These are phyloP conservation scores for Oryza longistaminata DNA, from an alignment of 176 grass and related monocot genomes.

Conservation along the genomic window DNA sequence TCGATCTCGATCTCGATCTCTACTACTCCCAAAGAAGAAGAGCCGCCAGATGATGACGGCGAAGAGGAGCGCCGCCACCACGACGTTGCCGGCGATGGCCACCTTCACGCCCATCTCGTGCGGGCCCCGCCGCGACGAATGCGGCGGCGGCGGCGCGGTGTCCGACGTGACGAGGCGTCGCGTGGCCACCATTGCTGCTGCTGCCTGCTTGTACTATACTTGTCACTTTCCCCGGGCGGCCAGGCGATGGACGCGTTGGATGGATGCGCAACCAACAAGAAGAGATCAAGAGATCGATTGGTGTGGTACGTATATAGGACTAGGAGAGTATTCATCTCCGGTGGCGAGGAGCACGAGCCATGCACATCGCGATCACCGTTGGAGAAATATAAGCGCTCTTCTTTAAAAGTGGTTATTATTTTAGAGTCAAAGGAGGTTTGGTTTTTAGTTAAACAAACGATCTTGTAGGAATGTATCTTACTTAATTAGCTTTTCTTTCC, in stretches of 20 bases:
- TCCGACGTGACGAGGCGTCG: neutral
- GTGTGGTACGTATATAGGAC: neutral
- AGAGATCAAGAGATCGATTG: neutral
- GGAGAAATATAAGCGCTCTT: neutral
- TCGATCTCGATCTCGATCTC: no score
- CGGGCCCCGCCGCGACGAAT: neutral
- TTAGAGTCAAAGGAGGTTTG: neutral
- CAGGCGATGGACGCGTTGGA: neutral
- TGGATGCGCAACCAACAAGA: neutral
- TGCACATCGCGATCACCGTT: constrained; percentile 9
- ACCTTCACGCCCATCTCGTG: constrained; percentile 18
- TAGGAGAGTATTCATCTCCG: no score
- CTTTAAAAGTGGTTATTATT: neutral
- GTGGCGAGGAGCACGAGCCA: neutral
- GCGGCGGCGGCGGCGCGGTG: neutral
- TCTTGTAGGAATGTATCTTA: no score
- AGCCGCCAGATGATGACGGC: constrained; percentile 36
- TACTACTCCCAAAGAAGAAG: constrained; percentile 37
- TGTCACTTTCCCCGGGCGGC: neutral
- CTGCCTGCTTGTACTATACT: neutral
- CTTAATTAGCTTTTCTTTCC: no score
- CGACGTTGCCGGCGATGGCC: constrained; percentile 41
- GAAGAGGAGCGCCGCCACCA: constrained; percentile 43
- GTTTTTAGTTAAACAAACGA: neutral
- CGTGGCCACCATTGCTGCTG: constrained; percentile 33